phyloP scores from a whole-genome alignment of 2,329 filamentous ascomycete species.

The Aspergillus ustus region DNA sequence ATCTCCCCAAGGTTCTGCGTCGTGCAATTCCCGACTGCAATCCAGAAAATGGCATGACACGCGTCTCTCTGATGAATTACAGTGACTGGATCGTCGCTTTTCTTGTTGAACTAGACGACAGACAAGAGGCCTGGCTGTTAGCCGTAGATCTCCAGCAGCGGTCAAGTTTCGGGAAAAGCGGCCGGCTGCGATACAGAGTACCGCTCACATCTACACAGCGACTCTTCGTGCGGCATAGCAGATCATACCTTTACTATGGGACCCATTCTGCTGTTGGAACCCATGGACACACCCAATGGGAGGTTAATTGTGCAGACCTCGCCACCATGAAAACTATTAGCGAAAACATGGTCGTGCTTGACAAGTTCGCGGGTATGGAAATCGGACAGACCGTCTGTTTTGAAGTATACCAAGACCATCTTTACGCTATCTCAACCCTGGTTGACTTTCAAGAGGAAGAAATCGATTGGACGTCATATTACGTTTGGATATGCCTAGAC shows the following conservation, averaged over 20 bases:
- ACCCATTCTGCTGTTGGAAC: constrained; percentile 61
- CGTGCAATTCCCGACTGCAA: constrained; percentile 40
- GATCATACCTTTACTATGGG: constrained; percentile 67
- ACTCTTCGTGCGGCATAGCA: constrained; percentile 70
- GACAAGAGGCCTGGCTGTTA: constrained; percentile 57
- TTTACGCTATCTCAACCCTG: constrained; percentile 73
- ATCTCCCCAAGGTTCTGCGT: constrained; percentile 52
- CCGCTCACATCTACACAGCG: constrained; percentile 55
- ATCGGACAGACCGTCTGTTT: constrained; percentile 73
- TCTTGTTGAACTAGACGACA: constrained; percentile 53
- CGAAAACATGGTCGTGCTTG: constrained; percentile 55
- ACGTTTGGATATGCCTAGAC: constrained; percentile 68
- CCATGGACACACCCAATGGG: constrained; percentile 67
- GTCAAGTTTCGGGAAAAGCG: constrained; percentile 24
- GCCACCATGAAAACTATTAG: constrained; percentile 45
- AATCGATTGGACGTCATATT: constrained; percentile 70
- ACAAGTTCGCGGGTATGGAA: constrained; percentile 66
- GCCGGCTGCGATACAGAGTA: constrained; percentile 48
- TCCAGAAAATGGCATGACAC: constrained; percentile 43
- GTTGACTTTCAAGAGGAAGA: constrained; percentile 66
- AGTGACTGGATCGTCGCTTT: constrained; percentile 63
- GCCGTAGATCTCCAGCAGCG: constrained; percentile 50
- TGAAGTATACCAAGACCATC: constrained; percentile 66
- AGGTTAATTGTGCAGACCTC: constrained; percentile 60
- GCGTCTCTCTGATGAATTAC: constrained; percentile 62